Evolutionary conservation across 2,329 filamentous ascomycete genomes (phyloP).

Genomic region (Colletotrichum sp.): DNA sequence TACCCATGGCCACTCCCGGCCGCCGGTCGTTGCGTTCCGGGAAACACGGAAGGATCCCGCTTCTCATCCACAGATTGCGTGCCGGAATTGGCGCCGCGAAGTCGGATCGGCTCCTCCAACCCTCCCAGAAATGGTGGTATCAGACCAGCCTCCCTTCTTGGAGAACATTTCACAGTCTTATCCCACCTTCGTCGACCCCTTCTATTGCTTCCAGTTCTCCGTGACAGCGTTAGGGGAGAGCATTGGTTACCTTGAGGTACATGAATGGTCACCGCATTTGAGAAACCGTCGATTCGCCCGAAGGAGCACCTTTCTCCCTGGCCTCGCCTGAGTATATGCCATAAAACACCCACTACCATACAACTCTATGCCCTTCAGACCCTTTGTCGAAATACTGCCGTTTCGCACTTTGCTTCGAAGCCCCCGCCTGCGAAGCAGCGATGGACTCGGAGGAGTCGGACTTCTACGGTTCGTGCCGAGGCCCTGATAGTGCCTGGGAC

Average conservation of each 20-base stretch:
- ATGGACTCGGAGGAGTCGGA: constrained; percentile 24
- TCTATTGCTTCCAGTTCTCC: background rate
- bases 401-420: background rate
- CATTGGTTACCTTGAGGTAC: background rate
- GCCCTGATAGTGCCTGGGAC: constrained; percentile 6
- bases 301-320: background rate
- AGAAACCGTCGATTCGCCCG: background rate
- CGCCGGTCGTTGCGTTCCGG: background rate
- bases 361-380: background rate
- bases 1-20: background rate
- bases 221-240: background rate
- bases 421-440: background rate
- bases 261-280: background rate
- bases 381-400: background rate
- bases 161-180: background rate
- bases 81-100: background rate
- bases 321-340: background rate
- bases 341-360: background rate
- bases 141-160: background rate
- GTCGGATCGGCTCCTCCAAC: background rate
- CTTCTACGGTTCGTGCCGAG: constrained; percentile 23
- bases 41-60: constrained; percentile 7
- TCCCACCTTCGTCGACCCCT: background rate
- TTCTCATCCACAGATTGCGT: background rate
- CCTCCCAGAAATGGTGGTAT: background rate